Evolutionary conservation across 139 green algal species (phyloP).

Genomic region (Pycnococcus provasolii): DNA sequence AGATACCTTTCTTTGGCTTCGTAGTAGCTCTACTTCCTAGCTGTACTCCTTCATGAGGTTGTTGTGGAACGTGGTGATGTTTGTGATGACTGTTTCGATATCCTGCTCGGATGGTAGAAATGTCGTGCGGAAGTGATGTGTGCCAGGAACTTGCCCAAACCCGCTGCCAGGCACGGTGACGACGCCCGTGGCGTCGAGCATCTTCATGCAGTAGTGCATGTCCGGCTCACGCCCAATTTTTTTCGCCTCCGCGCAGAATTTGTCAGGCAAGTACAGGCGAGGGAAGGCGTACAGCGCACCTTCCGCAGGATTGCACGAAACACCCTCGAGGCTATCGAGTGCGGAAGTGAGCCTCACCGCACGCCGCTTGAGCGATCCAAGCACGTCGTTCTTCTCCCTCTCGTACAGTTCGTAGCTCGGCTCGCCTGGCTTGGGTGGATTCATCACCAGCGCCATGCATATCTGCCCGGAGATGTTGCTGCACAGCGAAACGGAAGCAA

Average conservation of each 20-base stretch:
- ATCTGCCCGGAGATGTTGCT: conserved; percentile 83
- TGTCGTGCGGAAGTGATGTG: conserved; percentile 91
- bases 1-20: too few species aligned
- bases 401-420: conserved; percentile 62
- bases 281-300: conserved; percentile 49
- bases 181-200: conserved; percentile 81
- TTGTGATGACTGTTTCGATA: conserved; percentile 42
- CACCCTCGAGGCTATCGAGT: conserved; percentile 75
- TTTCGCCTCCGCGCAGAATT: conserved; percentile 47
- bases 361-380: conserved; percentile 65
- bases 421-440: conserved; percentile 72
- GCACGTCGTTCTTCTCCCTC: conserved; percentile 43
- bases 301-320: conserved; percentile 80
- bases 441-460: conserved; percentile 70
- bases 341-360: conserved; percentile 58
- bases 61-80: conserved; percentile 68
- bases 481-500: conserved; percentile 81
- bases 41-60: conserved; percentile 58
- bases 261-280: conserved; percentile 21
- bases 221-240: conserved; percentile 72
- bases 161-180: conserved; percentile 76
- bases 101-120: conserved; percentile 78
- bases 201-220: conserved; percentile 79
- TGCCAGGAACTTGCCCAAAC: conserved; percentile 63
- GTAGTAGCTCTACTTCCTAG: neutral